phyloP scores from a whole-genome alignment of 1,284 basidiomycete genomes.

The Apiotrichum porosum region DNA sequence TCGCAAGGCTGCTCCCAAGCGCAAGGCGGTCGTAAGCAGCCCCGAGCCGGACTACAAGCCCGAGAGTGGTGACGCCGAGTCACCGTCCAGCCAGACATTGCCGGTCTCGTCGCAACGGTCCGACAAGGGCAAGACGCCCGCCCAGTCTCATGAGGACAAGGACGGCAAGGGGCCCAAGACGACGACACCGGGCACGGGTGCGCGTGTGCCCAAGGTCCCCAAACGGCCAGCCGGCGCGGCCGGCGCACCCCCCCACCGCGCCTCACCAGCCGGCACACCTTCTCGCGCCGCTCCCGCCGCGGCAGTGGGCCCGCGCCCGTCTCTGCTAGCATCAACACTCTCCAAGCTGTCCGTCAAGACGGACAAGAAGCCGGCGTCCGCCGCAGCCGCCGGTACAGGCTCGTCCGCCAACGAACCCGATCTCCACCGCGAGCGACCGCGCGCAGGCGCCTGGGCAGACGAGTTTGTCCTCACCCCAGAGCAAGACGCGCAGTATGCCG shows the following conservation, averaged over 20 bases:
- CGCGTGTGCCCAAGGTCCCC: neutral
- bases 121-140: neutral
- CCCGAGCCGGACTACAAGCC: too few species aligned
- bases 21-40: too few species aligned
- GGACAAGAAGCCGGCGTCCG: neutral
- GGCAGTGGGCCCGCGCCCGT: slow-evolving; percentile 1
- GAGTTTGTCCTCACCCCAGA: slow-evolving; percentile 17
- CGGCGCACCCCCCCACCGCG: neutral
- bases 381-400: too few species aligned
- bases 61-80: too few species aligned
- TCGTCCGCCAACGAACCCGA: neutral
- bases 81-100: neutral
- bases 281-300: neutral
- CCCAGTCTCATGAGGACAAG: neutral
- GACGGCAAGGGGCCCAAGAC: neutral
- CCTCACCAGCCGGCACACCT: too few species aligned
- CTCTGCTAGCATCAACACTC: slow-evolving; percentile 13
- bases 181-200: neutral
- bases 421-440: slow-evolving; percentile 8
- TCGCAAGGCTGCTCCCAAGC: too few species aligned
- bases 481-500: slow-evolving; percentile 11
- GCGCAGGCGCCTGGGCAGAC: slow-evolving; percentile 15
- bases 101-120: neutral
- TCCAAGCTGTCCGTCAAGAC: slow-evolving; percentile 4
- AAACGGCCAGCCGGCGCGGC: neutral